phyloP scores from a whole-genome alignment of 495 filamentous ascomycete species.

The Aspergillus leporis region DNA sequence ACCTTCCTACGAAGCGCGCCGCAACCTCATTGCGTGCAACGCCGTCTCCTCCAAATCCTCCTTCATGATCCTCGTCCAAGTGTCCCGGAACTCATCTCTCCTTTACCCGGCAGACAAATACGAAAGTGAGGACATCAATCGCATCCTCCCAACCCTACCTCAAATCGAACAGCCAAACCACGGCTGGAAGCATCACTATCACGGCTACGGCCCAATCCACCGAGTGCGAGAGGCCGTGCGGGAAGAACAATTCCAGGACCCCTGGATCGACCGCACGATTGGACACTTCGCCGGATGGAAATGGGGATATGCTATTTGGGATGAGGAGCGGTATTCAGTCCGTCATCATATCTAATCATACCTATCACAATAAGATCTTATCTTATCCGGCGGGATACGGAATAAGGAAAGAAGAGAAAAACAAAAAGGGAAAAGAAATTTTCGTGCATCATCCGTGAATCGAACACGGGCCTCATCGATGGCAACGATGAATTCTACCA shows the following conservation, averaged over 20 bases:
- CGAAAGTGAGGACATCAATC: neutral
- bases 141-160: neutral
- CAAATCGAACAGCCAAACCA: slow-evolving; percentile 6
- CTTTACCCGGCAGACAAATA: slow-evolving; percentile 7
- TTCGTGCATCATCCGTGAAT: slow-evolving; percentile 55
- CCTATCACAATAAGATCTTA: too few species aligned
- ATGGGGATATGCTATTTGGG: slow-evolving; percentile 16
- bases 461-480: slow-evolving; percentile 61
- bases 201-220: slow-evolving; percentile 3
- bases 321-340: neutral
- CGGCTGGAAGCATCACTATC: slow-evolving; percentile 15
- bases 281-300: slow-evolving; percentile 13
- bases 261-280: slow-evolving; percentile 2
- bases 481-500: slow-evolving; percentile 62
- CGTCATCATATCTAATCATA: neutral
- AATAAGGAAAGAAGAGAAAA: neutral
- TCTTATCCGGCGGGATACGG: too few species aligned
- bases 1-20: slow-evolving; percentile 6
- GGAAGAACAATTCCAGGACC: neutral
- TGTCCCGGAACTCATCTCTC: slow-evolving; percentile 7
- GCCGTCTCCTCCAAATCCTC: slow-evolving; percentile 15
- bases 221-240: neutral
- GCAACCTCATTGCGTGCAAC: slow-evolving; percentile 12
- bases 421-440: slow-evolving; percentile 12
- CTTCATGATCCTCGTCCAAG: slow-evolving; percentile 13